A percentile compares a stretch with the other conserved stretches of the same genome.
Evolutionary conservation across 495 filamentous ascomycete species (phyloP).

Genomic region (Thozetella sp.): DNA sequence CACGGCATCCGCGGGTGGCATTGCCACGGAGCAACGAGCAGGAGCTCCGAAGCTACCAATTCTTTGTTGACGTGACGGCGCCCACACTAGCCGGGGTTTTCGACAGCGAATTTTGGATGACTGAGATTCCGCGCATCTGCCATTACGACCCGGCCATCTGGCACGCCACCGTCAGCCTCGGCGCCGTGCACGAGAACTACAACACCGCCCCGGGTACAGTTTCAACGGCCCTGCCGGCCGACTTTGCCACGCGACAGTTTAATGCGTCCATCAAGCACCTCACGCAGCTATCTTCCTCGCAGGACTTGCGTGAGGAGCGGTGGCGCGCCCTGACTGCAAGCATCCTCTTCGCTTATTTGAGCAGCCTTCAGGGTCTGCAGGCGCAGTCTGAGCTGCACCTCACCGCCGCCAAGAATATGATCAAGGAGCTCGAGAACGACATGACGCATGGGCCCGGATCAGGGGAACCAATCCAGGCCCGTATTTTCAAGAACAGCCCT

Average conservation of each 20-base stretch:
- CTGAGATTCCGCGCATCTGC: slow-evolving; percentile 19
- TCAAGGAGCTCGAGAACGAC: background rate
- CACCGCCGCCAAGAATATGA: background rate
- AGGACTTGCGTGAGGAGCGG: background rate
- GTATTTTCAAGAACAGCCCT: no score
- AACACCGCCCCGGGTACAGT: no score
- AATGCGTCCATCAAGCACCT: background rate
- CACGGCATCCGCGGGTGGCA: background rate
- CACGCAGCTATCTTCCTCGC: background rate
- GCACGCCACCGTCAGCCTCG: slow-evolving; percentile 25
- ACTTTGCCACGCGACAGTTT: background rate
- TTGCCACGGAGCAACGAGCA: background rate
- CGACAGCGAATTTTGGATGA: slow-evolving; percentile 22
- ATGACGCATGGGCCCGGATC: no score
- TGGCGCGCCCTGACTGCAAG: background rate
- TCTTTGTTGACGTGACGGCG: background rate
- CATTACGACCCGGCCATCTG: slow-evolving; percentile 21
- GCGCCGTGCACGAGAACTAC: slow-evolving; percentile 16
- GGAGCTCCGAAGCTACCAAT: background rate
- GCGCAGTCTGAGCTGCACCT: background rate
- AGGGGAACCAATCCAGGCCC: no score
- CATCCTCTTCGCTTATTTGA: background rate
- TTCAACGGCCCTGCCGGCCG: background rate
- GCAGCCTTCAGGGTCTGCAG: background rate
- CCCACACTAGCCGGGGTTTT: background rate